These are phyloP conservation scores for Bacterosira constricta DNA, from an alignment of 108 stramenopile genomes.

Conservation along the genomic window DNA sequence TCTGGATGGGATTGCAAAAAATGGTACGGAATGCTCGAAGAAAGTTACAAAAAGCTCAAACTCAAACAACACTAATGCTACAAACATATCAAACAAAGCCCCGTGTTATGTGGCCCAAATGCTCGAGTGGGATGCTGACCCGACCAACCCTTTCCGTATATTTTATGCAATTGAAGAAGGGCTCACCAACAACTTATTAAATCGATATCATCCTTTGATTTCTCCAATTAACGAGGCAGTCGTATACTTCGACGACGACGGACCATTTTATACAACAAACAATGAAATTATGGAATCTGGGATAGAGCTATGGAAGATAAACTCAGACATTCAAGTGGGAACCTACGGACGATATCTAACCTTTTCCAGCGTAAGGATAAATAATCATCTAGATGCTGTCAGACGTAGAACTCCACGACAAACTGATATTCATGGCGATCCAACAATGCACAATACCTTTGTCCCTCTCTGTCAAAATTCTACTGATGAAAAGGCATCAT, in stretches of 20 bases:
- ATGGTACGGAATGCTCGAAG: background rate
- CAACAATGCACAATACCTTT: background rate
- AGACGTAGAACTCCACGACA: slow-evolving; percentile 46
- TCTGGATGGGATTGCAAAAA: slow-evolving; percentile 24
- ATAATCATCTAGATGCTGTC: slow-evolving; percentile 29
- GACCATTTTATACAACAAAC: slow-evolving; percentile 61
- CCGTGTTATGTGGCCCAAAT: slow-evolving; percentile 31
- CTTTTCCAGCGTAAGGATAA: slow-evolving; percentile 18
- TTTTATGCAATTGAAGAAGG: slow-evolving; percentile 66
- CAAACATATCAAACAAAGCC: no score
- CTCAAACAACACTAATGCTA: no score
- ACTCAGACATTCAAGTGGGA: slow-evolving; percentile 68
- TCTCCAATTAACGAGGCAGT: slow-evolving; percentile 63
- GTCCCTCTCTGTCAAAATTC: background rate
- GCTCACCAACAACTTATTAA: slow-evolving; percentile 70
- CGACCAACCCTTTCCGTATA: slow-evolving; percentile 46
- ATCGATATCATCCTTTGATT: slow-evolving; percentile 76
- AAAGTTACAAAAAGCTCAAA: background rate
- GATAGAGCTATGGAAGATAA: slow-evolving; percentile 79
- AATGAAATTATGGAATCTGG: slow-evolving; percentile 46
- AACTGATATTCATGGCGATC: background rate
- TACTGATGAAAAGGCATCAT: slow-evolving; percentile 45
- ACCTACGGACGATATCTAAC: slow-evolving; percentile 62
- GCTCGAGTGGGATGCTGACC: slow-evolving; percentile 18
- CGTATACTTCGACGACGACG: slow-evolving; percentile 82